A percentile compares a stretch with the other conserved stretches of the same genome.
Evolutionary conservation across 768 basidiomycete genomes (phyloP).

Genomic region (Royoungia palumana): DNA sequence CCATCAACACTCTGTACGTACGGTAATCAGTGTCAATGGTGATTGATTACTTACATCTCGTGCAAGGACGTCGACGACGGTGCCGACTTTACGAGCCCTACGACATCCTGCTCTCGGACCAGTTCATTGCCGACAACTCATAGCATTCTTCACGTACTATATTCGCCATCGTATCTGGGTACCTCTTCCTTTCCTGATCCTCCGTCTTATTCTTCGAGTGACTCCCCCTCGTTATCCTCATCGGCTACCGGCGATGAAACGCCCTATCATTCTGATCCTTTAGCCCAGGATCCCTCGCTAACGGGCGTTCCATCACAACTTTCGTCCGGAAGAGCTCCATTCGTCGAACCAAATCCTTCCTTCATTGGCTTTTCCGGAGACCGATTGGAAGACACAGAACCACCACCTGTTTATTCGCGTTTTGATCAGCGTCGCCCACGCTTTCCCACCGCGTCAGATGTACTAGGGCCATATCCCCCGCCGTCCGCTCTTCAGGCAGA

Average conservation of each 20-base stretch:
- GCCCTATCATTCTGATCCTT: not conserved
- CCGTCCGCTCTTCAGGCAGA: conserved; percentile 12
- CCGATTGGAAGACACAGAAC: conserved; percentile 7
- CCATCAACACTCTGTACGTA: conserved; percentile 9
- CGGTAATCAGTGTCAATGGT: not conserved
- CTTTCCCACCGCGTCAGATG: conserved; percentile 16
- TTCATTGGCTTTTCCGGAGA: not conserved
- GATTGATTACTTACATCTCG: conserved; percentile 4
- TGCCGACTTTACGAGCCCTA: not conserved
- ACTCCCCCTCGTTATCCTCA: not conserved
- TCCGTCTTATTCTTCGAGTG: not conserved
- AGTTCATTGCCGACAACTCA: conserved; percentile 17
- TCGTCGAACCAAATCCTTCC: not conserved
- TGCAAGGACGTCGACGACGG: conserved; percentile 7
- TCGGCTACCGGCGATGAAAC: not conserved
- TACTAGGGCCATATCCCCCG: conserved; percentile 29
- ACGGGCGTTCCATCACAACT: conserved; percentile 17
- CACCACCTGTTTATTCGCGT: conserved; percentile 27
- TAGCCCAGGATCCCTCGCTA: conserved; percentile 10
- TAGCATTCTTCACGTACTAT: conserved; percentile 26
- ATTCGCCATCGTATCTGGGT: conserved; percentile 21
- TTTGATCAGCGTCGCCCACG: conserved; percentile 22
- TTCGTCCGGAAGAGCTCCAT: not conserved
- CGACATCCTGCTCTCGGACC: not conserved
- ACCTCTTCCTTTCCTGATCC: conserved; percentile 11